Conservation (phyloP, 192 early-diverging fungal genomes). For the Mortierella claussenii region DNA sequence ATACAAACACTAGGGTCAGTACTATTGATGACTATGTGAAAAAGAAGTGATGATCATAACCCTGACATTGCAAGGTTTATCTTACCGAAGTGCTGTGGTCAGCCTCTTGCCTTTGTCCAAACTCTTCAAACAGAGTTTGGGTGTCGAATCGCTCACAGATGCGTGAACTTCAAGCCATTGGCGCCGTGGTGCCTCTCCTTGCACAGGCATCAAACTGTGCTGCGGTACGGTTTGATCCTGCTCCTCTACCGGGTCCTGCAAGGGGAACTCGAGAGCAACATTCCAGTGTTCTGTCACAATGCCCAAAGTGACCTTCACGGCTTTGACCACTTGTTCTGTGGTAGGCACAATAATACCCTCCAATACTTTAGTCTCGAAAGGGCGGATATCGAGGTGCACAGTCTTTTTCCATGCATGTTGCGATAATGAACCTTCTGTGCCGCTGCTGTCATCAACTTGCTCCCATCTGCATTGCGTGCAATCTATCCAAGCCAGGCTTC, state of each 20-base stretch:
- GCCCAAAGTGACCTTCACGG: slow-evolving; percentile 58
- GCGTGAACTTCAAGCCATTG: slow-evolving; percentile 27
- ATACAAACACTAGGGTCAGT: neutral
- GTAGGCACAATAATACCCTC: slow-evolving; percentile 66
- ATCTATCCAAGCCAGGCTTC: slow-evolving; percentile 37
- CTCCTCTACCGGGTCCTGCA: slow-evolving; percentile 40
- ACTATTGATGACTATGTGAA: no score
- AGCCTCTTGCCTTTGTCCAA: slow-evolving; percentile 69
- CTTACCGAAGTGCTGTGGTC: slow-evolving; percentile 32
- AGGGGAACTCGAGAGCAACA: slow-evolving; percentile 55
- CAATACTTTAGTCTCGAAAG: slow-evolving; percentile 63
- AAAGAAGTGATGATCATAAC: no score
- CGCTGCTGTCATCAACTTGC: slow-evolving; percentile 7
- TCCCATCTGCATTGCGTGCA: slow-evolving; percentile 31
- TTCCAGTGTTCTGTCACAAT: slow-evolving; percentile 58
- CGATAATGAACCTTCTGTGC: neutral
- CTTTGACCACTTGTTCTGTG: slow-evolving; percentile 70
- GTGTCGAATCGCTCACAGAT: neutral
- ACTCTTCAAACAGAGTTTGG: slow-evolving; percentile 37
- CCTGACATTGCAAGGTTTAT: no score
- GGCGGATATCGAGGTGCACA: slow-evolving; percentile 61
- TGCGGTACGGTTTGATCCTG: slow-evolving; percentile 11
- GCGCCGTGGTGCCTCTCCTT: slow-evolving; percentile 5
- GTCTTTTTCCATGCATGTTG: slow-evolving; percentile 43
- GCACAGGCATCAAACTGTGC: slow-evolving; percentile 16